Evolutionary conservation across 805 yeast species (phyloP).

Genomic region (Brettanomyces naardenensis): DNA sequence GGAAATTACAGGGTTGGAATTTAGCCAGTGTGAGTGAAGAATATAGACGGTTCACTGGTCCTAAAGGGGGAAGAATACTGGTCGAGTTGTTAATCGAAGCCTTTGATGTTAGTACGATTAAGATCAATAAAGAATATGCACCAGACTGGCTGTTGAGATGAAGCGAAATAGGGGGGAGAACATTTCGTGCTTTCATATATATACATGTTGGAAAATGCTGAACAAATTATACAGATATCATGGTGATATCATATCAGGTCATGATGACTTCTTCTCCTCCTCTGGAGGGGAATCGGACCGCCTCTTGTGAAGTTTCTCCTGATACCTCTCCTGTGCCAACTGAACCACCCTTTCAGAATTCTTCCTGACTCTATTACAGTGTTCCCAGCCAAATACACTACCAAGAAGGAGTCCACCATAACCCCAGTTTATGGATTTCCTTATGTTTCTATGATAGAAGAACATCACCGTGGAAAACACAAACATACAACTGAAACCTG

Average conservation of each 20-base stretch:
- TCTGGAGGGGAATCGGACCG: too few relatives aligned
- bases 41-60: conserved; percentile 88
- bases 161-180: too few relatives aligned
- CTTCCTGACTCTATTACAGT: conserved; percentile 68
- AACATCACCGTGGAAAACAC: conserved; percentile 63
- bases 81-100: conserved; percentile 87
- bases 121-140: conserved; percentile 32
- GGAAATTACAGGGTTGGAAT: conserved; percentile 96
- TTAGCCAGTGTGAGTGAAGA: conserved; percentile 89
- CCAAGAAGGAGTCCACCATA: conserved; percentile 75
- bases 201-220: not conserved
- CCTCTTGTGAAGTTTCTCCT: too few relatives aligned
- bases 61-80: conserved; percentile 83
- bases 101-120: conserved; percentile 40
- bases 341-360: conserved; percentile 60
- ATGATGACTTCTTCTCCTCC: too few relatives aligned
- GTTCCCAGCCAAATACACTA: conserved; percentile 85
- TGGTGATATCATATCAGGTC: too few relatives aligned
- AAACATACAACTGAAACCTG: conserved; percentile 68
- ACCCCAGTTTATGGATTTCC: conserved; percentile 72
- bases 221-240: not conserved
- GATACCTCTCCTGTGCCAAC: conserved; percentile 48
- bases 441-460: conserved; percentile 53
- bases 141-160: conserved; percentile 39
- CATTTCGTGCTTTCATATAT: not conserved